phyloP scores from a whole-genome alignment of 306 rosid genomes.

The Begonia loranthoides region DNA sequence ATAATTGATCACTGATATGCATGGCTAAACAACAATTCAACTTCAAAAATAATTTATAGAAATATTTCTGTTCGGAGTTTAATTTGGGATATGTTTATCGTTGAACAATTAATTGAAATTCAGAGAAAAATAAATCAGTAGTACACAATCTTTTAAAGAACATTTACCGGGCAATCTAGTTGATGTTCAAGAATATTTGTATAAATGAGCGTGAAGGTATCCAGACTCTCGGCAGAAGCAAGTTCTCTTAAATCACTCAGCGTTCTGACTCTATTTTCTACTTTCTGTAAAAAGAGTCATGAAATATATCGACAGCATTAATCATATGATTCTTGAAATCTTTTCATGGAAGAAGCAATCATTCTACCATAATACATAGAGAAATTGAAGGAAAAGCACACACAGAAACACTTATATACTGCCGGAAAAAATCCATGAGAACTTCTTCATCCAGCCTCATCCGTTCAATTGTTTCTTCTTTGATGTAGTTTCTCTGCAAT shows the following conservation, averaged over 20 bases:
- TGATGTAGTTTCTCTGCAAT: conserved; percentile 69
- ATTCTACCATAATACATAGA: not conserved
- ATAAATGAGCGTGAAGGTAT: conserved; percentile 75
- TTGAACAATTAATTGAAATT: not conserved
- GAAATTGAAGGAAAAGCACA: conserved; percentile 18
- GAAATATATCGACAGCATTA: conserved; percentile 11
- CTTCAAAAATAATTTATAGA: not conserved
- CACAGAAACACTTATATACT: conserved; percentile 77
- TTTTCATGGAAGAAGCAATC: not conserved
- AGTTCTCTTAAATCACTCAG: conserved; percentile 86
- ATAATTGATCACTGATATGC: too few species aligned
- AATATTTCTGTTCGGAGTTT: not conserved
- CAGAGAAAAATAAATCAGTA: not conserved
- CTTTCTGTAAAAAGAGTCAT: conserved; percentile 50
- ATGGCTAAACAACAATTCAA: not conserved
- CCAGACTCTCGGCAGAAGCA: conserved; percentile 95
- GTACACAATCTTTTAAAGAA: not conserved
- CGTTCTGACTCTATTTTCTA: conserved; percentile 66
- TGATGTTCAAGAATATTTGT: conserved; percentile 94
- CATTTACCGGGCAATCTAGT: conserved; percentile 93
- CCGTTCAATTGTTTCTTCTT: conserved; percentile 90
- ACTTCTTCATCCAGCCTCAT: conserved; percentile 97
- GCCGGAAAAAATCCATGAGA: conserved; percentile 92
- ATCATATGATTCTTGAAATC: not conserved
- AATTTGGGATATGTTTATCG: not conserved